Conservation (phyloP, 441 rosid species). For the Erysimum cheiri region DNA sequence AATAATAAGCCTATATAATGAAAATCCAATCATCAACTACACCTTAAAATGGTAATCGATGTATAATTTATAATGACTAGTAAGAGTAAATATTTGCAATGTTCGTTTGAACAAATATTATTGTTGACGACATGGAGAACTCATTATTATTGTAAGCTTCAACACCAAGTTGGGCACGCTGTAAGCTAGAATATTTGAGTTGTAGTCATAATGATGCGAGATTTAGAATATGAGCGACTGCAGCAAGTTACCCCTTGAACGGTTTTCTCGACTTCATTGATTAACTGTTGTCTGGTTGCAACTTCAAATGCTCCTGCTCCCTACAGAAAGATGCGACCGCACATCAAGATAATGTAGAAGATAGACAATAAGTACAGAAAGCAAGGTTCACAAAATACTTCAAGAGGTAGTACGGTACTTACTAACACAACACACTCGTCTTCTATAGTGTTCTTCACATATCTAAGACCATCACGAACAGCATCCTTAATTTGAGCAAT, state of each 20-base stretch:
- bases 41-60: no score
- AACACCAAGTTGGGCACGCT: conserved; percentile 97
- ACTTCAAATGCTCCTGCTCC: conserved; percentile 99
- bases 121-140: no score
- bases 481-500: conserved; percentile 97
- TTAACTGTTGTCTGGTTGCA: conserved; percentile 85
- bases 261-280: conserved; percentile 85
- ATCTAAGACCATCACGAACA: conserved; percentile 90
- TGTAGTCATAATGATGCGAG: neutral
- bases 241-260: conserved; percentile 80
- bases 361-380: neutral
- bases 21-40: no score
- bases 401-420: conserved; percentile 42
- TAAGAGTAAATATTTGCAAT: no score
- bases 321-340: conserved; percentile 49
- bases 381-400: conserved; percentile 18
- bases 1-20: no score
- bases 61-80: no score
- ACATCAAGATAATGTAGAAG: conserved; percentile 4
- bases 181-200: conserved; percentile 27
- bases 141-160: no score
- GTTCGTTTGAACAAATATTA: no score
- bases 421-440: conserved; percentile 92
- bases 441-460: conserved; percentile 93
- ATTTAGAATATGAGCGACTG: conserved; percentile 15